These are phyloP conservation scores for Boletus edulis DNA, from an alignment of 768 basidiomycete species.

Conservation along the genomic window DNA sequence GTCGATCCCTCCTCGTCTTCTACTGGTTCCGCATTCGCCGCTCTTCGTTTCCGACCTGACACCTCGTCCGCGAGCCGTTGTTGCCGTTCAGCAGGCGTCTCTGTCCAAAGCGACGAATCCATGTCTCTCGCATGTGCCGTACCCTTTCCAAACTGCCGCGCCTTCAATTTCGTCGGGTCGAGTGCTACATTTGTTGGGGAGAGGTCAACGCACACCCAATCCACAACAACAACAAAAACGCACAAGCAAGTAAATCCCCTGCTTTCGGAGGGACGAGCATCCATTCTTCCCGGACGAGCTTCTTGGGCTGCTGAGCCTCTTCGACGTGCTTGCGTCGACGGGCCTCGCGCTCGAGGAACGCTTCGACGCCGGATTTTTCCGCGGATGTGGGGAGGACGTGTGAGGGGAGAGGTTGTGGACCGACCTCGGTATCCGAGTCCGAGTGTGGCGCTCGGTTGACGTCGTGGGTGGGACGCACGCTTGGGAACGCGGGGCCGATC, in stretches of 20 bases:
- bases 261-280: slow-evolving; percentile 93
- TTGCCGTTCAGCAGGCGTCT: slow-evolving; percentile 91
- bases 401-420: slow-evolving; percentile 73
- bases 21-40: slow-evolving; percentile 48
- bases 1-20: slow-evolving; percentile 34
- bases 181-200: slow-evolving; percentile 47
- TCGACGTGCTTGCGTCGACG: slow-evolving; percentile 68
- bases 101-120: slow-evolving; percentile 88
- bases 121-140: slow-evolving; percentile 37
- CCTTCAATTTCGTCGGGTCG: slow-evolving; percentile 81
- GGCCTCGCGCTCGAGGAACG: slow-evolving; percentile 86
- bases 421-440: slow-evolving; percentile 77
- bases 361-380: slow-evolving; percentile 65
- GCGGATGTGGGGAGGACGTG: slow-evolving; percentile 34
- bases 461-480: slow-evolving; percentile 31
- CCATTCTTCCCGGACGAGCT: slow-evolving; percentile 88
- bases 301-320: slow-evolving; percentile 79
- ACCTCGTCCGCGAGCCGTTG: slow-evolving; percentile 93
- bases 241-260: slow-evolving; percentile 76
- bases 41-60: slow-evolving; percentile 82
- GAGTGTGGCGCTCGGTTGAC: slow-evolving; percentile 39
- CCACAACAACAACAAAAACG: slow-evolving; percentile 25
- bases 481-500: slow-evolving; percentile 55
- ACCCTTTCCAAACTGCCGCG: slow-evolving; percentile 75
- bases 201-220: not conserved